Evolutionary conservation across 2,329 filamentous ascomycete genomes (phyloP), one percentile per base, ranked within the genome.

Genomic region (Neospermospora avenae): DNA sequence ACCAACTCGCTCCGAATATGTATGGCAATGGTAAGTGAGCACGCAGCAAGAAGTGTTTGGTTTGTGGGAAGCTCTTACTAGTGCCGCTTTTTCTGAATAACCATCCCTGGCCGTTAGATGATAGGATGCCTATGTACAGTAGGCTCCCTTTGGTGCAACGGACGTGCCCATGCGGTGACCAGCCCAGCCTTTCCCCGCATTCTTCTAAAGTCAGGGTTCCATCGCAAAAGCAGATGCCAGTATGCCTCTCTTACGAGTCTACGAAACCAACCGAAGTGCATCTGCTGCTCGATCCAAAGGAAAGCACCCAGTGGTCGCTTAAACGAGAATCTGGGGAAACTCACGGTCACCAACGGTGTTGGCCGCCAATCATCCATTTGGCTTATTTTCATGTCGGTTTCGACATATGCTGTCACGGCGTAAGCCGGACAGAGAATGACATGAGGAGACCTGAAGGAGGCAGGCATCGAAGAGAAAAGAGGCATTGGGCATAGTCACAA

Each of bases 151-250:
- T 24, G 22, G 31, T 54, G 51, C 24, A 54, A 39, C 37, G 51
- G 13, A 54, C 28, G n/a, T 39, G 37, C 2, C 28, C 28, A 31
- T 6, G 35, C 41, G 31, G 28, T 34, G 48, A 54, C 39, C 37
- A 31, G 37, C 25, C 39, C 37, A 31, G 37, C 28, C 57, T 58
- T 65, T 65, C 64, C 64, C 64, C 63, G 63, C 64, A 65, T 63
- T 55, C 45, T 53, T 34, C 37, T n/a, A 46, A 34, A 25, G 22
- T 31, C 14, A n/a, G 55, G 31, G 28, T 53, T 39, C 31, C 28
- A 25, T 42, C 22, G 16, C 31, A 35, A 49, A 57, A 44, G n/a
- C n/a, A n/a, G n/a, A n/a, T n/a, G n/a, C 25, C 45, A 60, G 52
- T 58, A 62, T 25, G 53, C 28, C 18, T n/a, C n/a, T n/a, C n/a